phyloP scores from a whole-genome alignment of 768 basidiomycete genomes.

The Suillus subalutaceus region DNA sequence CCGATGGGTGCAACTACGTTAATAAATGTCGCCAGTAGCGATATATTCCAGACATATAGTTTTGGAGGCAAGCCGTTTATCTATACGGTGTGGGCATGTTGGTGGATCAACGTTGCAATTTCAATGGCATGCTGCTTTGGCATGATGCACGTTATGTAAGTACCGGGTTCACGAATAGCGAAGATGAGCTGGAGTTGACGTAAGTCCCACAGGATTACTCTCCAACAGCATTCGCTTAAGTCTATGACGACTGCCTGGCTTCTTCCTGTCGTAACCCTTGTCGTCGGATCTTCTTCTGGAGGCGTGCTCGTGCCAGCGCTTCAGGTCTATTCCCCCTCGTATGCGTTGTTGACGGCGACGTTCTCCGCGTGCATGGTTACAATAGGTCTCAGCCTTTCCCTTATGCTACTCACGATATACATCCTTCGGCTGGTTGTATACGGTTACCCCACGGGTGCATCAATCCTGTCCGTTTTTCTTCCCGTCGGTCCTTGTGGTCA shows the following conservation, averaged over 20 bases:
- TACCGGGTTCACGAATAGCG: conserved; percentile 24
- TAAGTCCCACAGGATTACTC: conserved; percentile 45
- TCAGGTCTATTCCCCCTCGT: conserved; percentile 41
- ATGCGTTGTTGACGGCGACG: conserved; percentile 58
- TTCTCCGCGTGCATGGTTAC: conserved; percentile 58
- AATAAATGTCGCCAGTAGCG: conserved; percentile 50
- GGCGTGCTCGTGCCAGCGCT: conserved; percentile 58
- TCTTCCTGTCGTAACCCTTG: conserved; percentile 73
- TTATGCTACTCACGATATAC: conserved; percentile 71
- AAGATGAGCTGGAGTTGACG: conserved; percentile 18
- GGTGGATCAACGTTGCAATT: conserved; percentile 67
- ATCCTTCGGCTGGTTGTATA: conserved; percentile 58
- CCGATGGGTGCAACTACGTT: conserved; percentile 68
- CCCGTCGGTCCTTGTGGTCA: conserved; percentile 77
- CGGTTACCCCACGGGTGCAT: conserved; percentile 51
- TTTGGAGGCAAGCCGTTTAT: conserved; percentile 58
- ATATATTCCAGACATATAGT: conserved; percentile 45
- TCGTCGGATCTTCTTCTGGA: conserved; percentile 72
- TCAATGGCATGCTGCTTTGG: conserved; percentile 64
- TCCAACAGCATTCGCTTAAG: conserved; percentile 60
- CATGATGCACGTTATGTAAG: conserved; percentile 68
- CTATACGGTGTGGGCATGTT: conserved; percentile 60
- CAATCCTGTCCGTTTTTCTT: conserved; percentile 66
- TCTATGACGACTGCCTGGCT: conserved; percentile 69
- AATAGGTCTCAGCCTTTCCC: conserved; percentile 58